Conservation (phyloP, 208 protist species). For the Acanthamoeba castellanii region DNA sequence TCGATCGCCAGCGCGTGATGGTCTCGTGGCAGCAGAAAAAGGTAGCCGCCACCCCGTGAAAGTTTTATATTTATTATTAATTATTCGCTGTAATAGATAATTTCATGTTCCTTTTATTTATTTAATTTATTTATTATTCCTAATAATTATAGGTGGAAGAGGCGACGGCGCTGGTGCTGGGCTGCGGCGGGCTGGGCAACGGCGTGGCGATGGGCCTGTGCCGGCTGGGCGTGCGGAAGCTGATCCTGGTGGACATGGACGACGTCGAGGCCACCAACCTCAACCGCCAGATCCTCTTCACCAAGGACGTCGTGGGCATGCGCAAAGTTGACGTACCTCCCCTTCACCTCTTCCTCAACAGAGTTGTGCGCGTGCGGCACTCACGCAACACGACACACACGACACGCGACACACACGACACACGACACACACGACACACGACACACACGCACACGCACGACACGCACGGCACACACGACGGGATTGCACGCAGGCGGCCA, state of each 20-base stretch:
- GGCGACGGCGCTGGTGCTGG: slow-evolving; percentile 27
- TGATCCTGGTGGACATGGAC: slow-evolving; percentile 64
- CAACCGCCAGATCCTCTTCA: slow-evolving; percentile 55
- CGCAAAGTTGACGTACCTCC: slow-evolving; percentile 27
- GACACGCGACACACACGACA: neutral
- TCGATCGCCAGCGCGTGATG: slow-evolving; percentile 33
- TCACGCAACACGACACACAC: neutral
- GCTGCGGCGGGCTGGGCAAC: slow-evolving; percentile 48
- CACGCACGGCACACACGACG: no score
- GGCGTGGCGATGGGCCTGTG: slow-evolving; percentile 52
- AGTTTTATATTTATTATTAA: no score
- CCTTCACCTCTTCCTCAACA: no score
- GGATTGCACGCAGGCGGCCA: neutral
- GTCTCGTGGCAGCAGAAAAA: slow-evolving; percentile 5
- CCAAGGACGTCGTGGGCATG: slow-evolving; percentile 18
- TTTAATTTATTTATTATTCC: no score
- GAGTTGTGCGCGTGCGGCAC: no score
- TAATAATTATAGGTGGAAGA: neutral
- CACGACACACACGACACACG: no score
- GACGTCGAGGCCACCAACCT: slow-evolving; percentile 43
- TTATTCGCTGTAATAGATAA: no score
- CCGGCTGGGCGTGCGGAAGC: slow-evolving; percentile 29
- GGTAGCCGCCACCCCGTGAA: no score
- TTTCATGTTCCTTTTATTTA: no score
- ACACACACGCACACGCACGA: no score